phyloP scores from a whole-genome alignment of 1,139 yeast species.

The Geotrichum klebahnii region DNA sequence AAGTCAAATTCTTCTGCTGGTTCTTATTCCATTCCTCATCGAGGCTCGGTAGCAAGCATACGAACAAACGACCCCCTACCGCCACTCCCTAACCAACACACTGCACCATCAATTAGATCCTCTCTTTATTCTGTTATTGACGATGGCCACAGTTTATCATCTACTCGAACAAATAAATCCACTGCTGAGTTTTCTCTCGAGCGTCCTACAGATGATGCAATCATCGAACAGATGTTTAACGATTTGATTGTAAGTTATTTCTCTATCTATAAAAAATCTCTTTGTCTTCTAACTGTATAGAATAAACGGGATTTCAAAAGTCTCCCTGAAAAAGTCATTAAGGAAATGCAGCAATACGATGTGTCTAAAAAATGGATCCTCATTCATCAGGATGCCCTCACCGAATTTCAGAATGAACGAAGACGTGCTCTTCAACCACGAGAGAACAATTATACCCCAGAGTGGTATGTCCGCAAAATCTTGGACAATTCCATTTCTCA shows the following conservation, averaged over 20 bases:
- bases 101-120: conserved; percentile 6
- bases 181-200: conserved; percentile 16
- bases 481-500: conserved; percentile 66
- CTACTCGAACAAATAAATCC: neutral
- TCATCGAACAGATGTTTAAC: conserved; percentile 39
- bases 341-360: conserved; percentile 71
- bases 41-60: conserved; percentile 19
- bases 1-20: conserved; percentile 6
- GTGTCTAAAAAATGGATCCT: conserved; percentile 87
- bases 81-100: conserved; percentile 6
- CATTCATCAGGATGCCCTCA: conserved; percentile 77
- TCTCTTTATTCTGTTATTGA: conserved; percentile 17
- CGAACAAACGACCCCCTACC: conserved; percentile 14
- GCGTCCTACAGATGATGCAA: conserved; percentile 34
- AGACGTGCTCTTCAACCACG: conserved; percentile 34
- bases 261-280: neutral
- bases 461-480: conserved; percentile 69
- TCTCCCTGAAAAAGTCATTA: conserved; percentile 71
- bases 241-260: conserved; percentile 35
- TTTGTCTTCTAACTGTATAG: conserved; percentile 37
- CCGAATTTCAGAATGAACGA: conserved; percentile 64
- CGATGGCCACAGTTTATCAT: conserved; percentile 4
- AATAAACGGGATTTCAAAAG: conserved; percentile 78
- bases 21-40: conserved; percentile 7
- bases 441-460: conserved; percentile 56